Evolutionary conservation across 179 eudicot species (phyloP).

Genomic region (Amaranthus tricolor): DNA sequence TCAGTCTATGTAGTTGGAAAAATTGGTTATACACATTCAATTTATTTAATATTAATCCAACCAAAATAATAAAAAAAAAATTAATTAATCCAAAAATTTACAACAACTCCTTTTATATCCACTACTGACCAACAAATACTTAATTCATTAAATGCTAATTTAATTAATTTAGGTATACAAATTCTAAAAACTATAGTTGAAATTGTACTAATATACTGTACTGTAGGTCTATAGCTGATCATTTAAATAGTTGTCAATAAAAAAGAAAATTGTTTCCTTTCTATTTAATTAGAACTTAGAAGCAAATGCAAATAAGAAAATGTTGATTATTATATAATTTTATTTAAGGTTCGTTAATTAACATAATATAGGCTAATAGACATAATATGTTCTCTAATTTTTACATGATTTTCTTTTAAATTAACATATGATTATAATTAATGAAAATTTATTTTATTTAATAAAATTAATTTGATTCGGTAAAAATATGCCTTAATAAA

Average conservation of each 20-base stretch:
- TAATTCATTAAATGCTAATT: slow-evolving; percentile 10
- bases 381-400: too few species aligned
- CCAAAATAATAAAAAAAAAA: background rate
- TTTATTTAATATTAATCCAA: background rate
- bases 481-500: too few species aligned
- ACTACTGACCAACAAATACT: slow-evolving; percentile 16
- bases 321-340: background rate
- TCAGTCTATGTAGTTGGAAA: background rate
- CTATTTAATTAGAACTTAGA: background rate
- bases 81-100: background rate
- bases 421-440: too few species aligned
- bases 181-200: too few species aligned
- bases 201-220: background rate
- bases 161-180: slow-evolving; percentile 10
- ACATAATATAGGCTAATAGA: too few species aligned
- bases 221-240: background rate
- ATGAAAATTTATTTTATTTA: too few species aligned
- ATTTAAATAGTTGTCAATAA: background rate
- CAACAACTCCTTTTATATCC: slow-evolving; percentile 7
- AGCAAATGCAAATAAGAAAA: slow-evolving; percentile 8
- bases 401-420: too few species aligned
- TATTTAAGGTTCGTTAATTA: background rate
- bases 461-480: too few species aligned
- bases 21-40: slow-evolving; percentile 14
- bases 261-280: slow-evolving; percentile 4